These are phyloP conservation scores for Tuber magnatum DNA, from an alignment of 495 filamentous ascomycete genomes.

Conservation along the genomic window DNA sequence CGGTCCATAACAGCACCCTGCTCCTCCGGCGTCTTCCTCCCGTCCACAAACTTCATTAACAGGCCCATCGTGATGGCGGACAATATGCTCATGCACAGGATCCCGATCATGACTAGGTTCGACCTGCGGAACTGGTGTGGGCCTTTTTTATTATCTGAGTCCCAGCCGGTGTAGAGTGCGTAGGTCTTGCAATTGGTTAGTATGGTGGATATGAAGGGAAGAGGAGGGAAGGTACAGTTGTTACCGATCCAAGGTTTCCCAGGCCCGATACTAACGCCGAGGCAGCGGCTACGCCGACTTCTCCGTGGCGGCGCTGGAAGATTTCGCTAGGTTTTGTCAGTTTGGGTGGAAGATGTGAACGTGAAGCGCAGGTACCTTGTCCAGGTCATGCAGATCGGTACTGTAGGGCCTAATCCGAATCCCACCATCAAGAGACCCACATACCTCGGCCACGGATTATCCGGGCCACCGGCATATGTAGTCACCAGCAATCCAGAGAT, in stretches of 20 bases:
- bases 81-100: constrained; percentile 67
- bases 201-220: background rate
- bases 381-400: constrained; percentile 90
- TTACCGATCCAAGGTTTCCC: constrained; percentile 75
- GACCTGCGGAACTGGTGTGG: constrained; percentile 70
- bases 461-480: constrained; percentile 63
- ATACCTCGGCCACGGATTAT: constrained; percentile 72
- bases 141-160: constrained; percentile 59
- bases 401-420: constrained; percentile 84
- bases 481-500: constrained; percentile 73
- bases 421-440: constrained; percentile 83
- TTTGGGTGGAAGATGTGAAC: background rate
- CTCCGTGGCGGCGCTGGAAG: constrained; percentile 80
- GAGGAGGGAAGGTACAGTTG: constrained; percentile 47
- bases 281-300: constrained; percentile 86
- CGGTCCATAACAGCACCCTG: constrained; percentile 20
- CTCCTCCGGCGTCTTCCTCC: constrained; percentile 1
- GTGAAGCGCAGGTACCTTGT: constrained; percentile 47
- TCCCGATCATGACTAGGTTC: constrained; percentile 82
- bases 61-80: constrained; percentile 60
- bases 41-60: constrained; percentile 52
- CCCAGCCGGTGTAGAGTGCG: constrained; percentile 81
- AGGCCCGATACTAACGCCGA: constrained; percentile 77
- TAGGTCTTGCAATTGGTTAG: constrained; percentile 52
- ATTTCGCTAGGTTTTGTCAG: constrained; percentile 51